These are phyloP conservation scores for Arabidopsis suecica DNA, from an alignment of 345 rosid species.

Conservation along the genomic window DNA sequence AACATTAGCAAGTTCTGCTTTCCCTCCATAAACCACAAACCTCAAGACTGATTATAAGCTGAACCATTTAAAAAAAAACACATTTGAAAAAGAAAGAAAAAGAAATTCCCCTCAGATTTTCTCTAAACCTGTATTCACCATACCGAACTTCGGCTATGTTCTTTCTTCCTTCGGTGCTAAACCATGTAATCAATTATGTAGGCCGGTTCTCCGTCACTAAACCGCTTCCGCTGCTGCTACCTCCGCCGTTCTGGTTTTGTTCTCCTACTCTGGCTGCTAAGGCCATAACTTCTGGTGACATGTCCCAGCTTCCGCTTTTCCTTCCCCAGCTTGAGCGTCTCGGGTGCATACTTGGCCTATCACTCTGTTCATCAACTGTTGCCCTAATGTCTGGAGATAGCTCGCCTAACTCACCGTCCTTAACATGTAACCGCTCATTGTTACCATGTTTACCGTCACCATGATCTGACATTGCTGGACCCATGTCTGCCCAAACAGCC, in stretches of 20 bases:
- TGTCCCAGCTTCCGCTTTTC: constrained; percentile 77
- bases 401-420: constrained; percentile 82
- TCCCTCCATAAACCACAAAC: constrained; percentile 32
- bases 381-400: constrained; percentile 74
- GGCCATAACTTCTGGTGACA: constrained; percentile 85
- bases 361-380: constrained; percentile 66
- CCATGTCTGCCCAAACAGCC: constrained; percentile 89
- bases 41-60: constrained; percentile 37
- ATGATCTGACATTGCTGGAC: constrained; percentile 59
- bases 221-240: constrained; percentile 60
- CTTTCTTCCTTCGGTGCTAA: constrained; percentile 38
- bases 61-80: no score
- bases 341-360: constrained; percentile 71
- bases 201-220: constrained; percentile 59
- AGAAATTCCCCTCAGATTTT: constrained; percentile 12
- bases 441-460: constrained; percentile 65
- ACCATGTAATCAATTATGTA: constrained; percentile 48
- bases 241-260: constrained; percentile 67
- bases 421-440: constrained; percentile 66
- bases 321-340: constrained; percentile 82
- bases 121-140: constrained; percentile 44
- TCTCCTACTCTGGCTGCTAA: constrained; percentile 92
- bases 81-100: constrained; percentile 15
- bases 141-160: constrained; percentile 5
- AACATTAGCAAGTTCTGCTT: constrained; percentile 29